Evolutionary conservation across 2,329 filamentous ascomycete species (phyloP).

Genomic region (Elsinoe fawcettii): DNA sequence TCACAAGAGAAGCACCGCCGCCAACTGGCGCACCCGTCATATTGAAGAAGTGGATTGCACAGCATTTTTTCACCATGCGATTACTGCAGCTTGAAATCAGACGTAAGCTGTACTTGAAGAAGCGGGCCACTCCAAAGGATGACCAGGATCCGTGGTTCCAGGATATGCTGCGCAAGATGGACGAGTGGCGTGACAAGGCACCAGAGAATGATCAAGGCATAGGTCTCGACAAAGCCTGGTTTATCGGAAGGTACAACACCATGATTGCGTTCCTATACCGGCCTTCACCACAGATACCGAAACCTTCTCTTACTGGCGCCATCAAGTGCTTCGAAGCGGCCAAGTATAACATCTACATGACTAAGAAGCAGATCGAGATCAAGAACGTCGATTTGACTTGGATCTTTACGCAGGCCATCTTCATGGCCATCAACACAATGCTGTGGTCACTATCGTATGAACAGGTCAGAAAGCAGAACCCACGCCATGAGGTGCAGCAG

Average conservation of each 20-base stretch:
- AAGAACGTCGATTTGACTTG: conserved; percentile 79
- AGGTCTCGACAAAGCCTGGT: conserved; percentile 75
- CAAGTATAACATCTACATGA: conserved; percentile 71
- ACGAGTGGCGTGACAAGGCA: conserved; percentile 68
- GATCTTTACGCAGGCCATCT: conserved; percentile 83
- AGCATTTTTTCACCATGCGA: conserved; percentile 91
- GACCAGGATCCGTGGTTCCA: conserved; percentile 83
- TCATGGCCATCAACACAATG: conserved; percentile 85
- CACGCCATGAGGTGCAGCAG: conserved; percentile 65
- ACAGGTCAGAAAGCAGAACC: conserved; percentile 66
- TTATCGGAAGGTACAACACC: conserved; percentile 65
- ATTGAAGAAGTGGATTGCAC: conserved; percentile 77
- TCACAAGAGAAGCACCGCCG: conserved; percentile 64
- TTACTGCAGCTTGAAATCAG: conserved; percentile 81
- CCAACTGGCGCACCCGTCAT: conserved; percentile 60
- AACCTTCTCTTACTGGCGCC: conserved; percentile 72
- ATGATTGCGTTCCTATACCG: conserved; percentile 84
- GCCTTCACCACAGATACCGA: conserved; percentile 84
- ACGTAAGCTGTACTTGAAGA: conserved; percentile 76
- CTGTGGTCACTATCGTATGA: conserved; percentile 87
- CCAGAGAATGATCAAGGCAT: conserved; percentile 63
- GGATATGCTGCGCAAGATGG: conserved; percentile 68
- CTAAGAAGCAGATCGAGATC: conserved; percentile 69
- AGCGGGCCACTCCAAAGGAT: conserved; percentile 64
- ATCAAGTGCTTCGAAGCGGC: conserved; percentile 76